Conservation (phyloP, 768 basidiomycete genomes). For the Mycena chlorophos region DNA sequence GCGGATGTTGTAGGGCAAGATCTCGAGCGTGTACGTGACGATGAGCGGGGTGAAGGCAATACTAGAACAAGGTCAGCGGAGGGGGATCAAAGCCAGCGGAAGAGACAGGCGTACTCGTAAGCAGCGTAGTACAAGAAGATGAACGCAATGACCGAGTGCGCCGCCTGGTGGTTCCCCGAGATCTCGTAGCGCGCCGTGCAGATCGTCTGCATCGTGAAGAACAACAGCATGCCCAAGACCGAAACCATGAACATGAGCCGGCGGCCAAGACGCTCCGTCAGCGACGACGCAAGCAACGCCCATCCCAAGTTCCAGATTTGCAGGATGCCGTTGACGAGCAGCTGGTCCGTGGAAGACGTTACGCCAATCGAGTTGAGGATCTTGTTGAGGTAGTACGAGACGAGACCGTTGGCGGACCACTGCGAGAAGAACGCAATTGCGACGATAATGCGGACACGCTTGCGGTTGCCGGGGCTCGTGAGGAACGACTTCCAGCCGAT, state of each 20-base stretch:
- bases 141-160: constrained; percentile 76
- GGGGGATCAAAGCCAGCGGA: neutral
- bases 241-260: constrained; percentile 71
- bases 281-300: constrained; percentile 55
- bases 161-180: constrained; percentile 42
- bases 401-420: constrained; percentile 84
- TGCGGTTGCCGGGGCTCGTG: constrained; percentile 67
- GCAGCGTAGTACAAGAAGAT: constrained; percentile 81
- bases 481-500: constrained; percentile 73
- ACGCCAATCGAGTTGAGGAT: constrained; percentile 72
- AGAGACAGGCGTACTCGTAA: constrained; percentile 76
- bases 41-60: constrained; percentile 85
- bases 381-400: constrained; percentile 78
- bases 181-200: constrained; percentile 60
- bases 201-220: constrained; percentile 68
- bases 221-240: constrained; percentile 56
- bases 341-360: constrained; percentile 58
- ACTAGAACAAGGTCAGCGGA: constrained; percentile 27
- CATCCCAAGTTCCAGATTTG: constrained; percentile 79
- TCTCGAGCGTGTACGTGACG: constrained; percentile 86
- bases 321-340: constrained; percentile 84
- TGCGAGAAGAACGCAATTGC: constrained; percentile 83
- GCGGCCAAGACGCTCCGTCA: constrained; percentile 68
- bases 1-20: constrained; percentile 78
- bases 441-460: constrained; percentile 74